phyloP scores from a whole-genome alignment of 306 rosid species.

The Vicia faba region DNA sequence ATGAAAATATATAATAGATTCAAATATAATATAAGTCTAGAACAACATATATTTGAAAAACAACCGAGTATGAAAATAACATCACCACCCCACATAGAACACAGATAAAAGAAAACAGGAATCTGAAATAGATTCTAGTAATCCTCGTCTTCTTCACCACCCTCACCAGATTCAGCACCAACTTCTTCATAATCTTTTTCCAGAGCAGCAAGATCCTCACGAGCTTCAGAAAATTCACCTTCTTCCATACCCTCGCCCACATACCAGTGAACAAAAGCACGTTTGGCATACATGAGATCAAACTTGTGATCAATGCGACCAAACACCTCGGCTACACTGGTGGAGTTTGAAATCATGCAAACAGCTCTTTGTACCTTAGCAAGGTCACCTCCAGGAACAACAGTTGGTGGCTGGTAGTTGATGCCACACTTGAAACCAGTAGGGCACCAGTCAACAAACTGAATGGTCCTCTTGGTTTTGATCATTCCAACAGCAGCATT shows the following conservation, averaged over 20 bases:
- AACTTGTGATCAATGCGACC: conserved; percentile 86
- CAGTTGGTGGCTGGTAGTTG: conserved; percentile 93
- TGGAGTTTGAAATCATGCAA: conserved; percentile 90
- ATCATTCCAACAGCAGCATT: conserved; percentile 91
- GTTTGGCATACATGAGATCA: conserved; percentile 90
- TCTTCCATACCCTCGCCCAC: conserved; percentile 99
- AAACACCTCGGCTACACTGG: conserved; percentile 95
- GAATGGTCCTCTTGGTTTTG: conserved; percentile 90
- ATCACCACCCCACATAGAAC: neutral
- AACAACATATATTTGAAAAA: neutral
- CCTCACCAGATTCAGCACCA: conserved; percentile 85
- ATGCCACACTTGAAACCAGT: conserved; percentile 95
- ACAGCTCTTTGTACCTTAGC: conserved; percentile 94
- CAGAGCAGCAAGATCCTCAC: conserved; percentile 93
- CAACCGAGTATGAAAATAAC: neutral
- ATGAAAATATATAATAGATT: no score
- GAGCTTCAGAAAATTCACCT: conserved; percentile 95
- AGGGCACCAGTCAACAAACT: conserved; percentile 96
- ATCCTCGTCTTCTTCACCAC: conserved; percentile 74
- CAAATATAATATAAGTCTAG: neutral
- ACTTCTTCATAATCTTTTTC: conserved; percentile 96
- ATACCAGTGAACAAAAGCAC: conserved; percentile 95
- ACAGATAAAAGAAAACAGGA: neutral
- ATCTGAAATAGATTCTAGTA: conserved; percentile 45
- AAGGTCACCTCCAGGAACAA: conserved; percentile 93